Evolutionary conservation across 768 basidiomycete genomes (phyloP), one percentile per base, ranked within the genome.

Genomic region (Hericium alpestre): DNA sequence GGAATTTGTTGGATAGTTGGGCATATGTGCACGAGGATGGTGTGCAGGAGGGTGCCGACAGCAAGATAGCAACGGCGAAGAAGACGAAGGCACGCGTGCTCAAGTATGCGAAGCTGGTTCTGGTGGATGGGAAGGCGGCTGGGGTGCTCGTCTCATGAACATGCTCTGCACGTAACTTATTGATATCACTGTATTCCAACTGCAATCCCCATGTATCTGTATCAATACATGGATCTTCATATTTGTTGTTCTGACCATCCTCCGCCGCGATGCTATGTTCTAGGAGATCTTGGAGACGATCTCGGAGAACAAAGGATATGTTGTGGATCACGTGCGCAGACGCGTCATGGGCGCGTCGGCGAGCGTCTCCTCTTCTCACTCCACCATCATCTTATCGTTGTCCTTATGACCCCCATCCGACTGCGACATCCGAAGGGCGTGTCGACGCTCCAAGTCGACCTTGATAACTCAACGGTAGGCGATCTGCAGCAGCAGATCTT

Each of bases 351-450:
- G 15, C 48, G 38, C 52, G 16, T 46, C 43, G 43, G 16, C 6
- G 43, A 8, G 43, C n/a, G 43, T 18, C 20, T 38, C 27, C 23
- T 20, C 46, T 32, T 49, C 16, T 32, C 38, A 46, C 55, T 9
- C 18, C 61, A 10, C 15, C 55, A 40, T 11, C 59, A 32, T 32
- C 32, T 32, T 32, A 7, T 32, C 32, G 32, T 32, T 10, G 9
- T 32, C 11, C 47, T 48, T 13, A 90, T 90, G 89, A 79, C 82
- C 8, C 79, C 81, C 47, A 62, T 95, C 40, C 85, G 93, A 23
- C 74, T 97, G 3, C 80, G 93, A 59, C 87, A 93, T 70, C 89
- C 93, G 13, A 81, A 85, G 65, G 93, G 93, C 32, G 81, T 90
- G 27, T 74, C 84, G 8, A 91, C 91, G 9, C 73, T 96, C 56